Base-by-base conservation (phyloP, 352 stramenopile genomes). In the Phytophthora sojae region DNA sequence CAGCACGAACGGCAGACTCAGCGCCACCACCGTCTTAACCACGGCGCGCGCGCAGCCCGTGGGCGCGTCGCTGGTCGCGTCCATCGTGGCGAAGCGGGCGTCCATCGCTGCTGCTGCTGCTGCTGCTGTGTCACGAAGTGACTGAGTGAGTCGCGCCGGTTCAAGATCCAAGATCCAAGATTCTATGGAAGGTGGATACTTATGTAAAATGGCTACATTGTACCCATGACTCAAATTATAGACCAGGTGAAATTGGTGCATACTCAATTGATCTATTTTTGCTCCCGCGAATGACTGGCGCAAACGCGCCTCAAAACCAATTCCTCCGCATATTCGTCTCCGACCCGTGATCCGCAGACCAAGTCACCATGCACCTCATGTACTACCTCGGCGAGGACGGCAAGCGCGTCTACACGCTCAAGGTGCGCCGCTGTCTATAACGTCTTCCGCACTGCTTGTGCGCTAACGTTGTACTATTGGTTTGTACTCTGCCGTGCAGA, bases 401-500 rank as follows among this genome's bases (percentile, higher is more conserved):
- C 75, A 99, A 99, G 83, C 89, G 98, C 56, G 96, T 99, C 19
- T 99, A 99, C 88, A 99, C 98, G 71, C 94, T 99, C 30, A 99
- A 99, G 93, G 95, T 98, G 81, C 55, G 86, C 14, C 44, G 44
- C 17, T 11, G 11, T 25, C 8, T 17, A 5, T 5, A 4, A 5
- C 19, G 0, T 50, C n/a, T 50, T 50, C 15, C 2, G 2, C 44
- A 14, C 6, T 25, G 17, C 5, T 49, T 15, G 3, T 21, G 44
- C 30, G 35, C 50, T 68, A 64, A 68, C 19, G 21, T 47, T 25
- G 44, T 39, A 15, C 21, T 49, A 1, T 9, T 50, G 23, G 14
- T 51, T 44, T 61, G 26, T 30, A 30, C 6, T 30, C 4, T 37
- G 26, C 14, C 35, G 47, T 25, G 39, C 69, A 98, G 96, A 99